Evolutionary conservation across 345 rosid genomes (phyloP).

Genomic region (Rhodomyrtus tomentosa): DNA sequence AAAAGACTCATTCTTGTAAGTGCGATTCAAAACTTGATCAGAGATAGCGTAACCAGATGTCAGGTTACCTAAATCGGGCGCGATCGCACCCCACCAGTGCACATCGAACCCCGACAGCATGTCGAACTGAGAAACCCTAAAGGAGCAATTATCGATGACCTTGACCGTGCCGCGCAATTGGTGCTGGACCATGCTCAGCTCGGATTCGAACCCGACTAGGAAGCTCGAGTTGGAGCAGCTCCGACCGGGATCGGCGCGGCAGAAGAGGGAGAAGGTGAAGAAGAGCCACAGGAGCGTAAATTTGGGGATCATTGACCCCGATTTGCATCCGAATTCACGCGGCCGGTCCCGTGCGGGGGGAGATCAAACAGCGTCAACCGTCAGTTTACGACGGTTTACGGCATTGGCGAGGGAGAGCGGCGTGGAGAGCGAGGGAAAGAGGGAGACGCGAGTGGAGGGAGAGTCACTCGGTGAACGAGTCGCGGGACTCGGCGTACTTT

Average conservation of each 20-base stretch:
- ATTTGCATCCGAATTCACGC: conserved; percentile 3
- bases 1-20: conserved; percentile 57
- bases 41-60: conserved; percentile 65
- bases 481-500: neutral
- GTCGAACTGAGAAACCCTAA: conserved; percentile 65
- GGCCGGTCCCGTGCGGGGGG: neutral
- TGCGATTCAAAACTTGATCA: conserved; percentile 45
- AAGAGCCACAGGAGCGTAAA: conserved; percentile 13
- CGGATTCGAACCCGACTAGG: conserved; percentile 49
- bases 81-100: conserved; percentile 76
- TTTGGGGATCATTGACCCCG: conserved; percentile 16
- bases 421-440: neutral
- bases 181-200: conserved; percentile 76
- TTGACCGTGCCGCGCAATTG: conserved; percentile 71
- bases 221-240: conserved; percentile 52
- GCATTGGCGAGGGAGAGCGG: neutral
- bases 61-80: conserved; percentile 40
- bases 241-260: conserved; percentile 33
- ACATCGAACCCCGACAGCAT: conserved; percentile 73
- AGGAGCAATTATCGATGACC: conserved; percentile 75
- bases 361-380: neutral
- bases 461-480: neutral
- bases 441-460: neutral
- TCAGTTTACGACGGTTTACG: neutral
- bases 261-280: conserved; percentile 20